These are phyloP conservation scores for Taphrina pruni DNA, from an alignment of 1,139 yeast species.

Conservation along the genomic window DNA sequence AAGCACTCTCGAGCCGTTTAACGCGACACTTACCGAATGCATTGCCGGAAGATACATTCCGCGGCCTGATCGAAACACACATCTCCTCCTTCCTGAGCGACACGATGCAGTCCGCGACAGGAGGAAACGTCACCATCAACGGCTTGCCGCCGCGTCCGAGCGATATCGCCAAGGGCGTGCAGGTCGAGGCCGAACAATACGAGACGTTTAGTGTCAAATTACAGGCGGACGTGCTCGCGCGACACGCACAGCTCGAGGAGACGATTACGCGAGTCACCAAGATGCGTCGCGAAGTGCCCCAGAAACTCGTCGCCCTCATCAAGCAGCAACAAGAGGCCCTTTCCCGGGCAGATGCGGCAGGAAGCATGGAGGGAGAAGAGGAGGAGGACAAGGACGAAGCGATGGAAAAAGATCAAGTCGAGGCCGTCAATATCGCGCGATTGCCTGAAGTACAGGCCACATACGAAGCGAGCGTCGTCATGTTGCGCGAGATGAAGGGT, in stretches of 20 bases:
- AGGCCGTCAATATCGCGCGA: constrained; percentile 16
- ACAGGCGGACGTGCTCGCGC: constrained; percentile 6
- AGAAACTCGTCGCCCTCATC: background rate
- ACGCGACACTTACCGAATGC: constrained; percentile 33
- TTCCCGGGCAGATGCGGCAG: background rate
- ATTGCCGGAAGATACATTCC: constrained; percentile 35
- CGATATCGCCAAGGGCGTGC: constrained; percentile 38
- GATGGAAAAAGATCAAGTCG: background rate
- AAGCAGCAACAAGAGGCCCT: background rate
- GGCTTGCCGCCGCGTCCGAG: constrained; percentile 33
- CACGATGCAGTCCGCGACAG: constrained; percentile 29
- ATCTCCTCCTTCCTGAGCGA: constrained; percentile 13
- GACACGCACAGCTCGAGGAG: constrained; percentile 29
- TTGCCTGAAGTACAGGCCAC: constrained; percentile 26
- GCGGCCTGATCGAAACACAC: constrained; percentile 32
- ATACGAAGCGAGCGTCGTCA: constrained; percentile 4
- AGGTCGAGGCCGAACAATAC: constrained; percentile 27
- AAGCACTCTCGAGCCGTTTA: constrained; percentile 34
- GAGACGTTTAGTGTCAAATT: constrained; percentile 26
- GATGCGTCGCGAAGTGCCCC: constrained; percentile 30
- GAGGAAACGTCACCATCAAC: constrained; percentile 23
- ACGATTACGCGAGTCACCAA: constrained; percentile 27
- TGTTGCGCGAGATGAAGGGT: constrained; percentile 29
- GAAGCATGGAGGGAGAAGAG: background rate
- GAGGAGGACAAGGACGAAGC: background rate